Evolutionary conservation across 805 yeast genomes (phyloP), one percentile per base, ranked within the genome.

Genomic region (Trichomonascus vanleenenianus): DNA sequence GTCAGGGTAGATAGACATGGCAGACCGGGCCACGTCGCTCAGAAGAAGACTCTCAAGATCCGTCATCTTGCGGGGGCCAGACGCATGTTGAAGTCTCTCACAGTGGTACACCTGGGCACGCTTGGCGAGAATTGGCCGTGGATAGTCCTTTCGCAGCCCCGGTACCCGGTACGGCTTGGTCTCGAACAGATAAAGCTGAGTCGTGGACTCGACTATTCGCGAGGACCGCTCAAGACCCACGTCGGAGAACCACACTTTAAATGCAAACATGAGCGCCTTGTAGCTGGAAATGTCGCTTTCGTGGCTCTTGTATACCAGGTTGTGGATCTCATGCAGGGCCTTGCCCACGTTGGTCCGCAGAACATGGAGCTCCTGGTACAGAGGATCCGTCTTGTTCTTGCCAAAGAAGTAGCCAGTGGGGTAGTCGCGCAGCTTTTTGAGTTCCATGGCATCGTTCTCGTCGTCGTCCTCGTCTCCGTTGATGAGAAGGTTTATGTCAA

Each of bases 181-280:
- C 44, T 82, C 68, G 56, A 75, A 79, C 0, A 72, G 69, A 48
- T 79, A 76, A 40, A 77, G 76, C 30, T 81, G 68, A 32, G 67
- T 66, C 3, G 80, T 61, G 27, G 66, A 75, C 39, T 78, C 81
- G 47, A 79, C 76, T 2, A 73, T 66, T 36, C 73, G 79, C 42
- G 80, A 72, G 0, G 81, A 62, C 10, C 83, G 67, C 53, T 85
- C 94, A 45, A 76, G 73, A 1, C 95, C 95, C 20, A 83, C 82
- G 57, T 87, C 93, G 20, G 83, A 71, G 54, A 83, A 81, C 86
- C 94, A 93, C 5, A 82, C 76, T 50, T 82, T 78, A 38, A 83
- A 59, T 2, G 82, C 79, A 56, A 78, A 76, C 30, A 87, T 63
- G 30, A 82, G 70, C 39, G 78, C 75, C 50, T 78, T 78, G 58